Evolutionary conservation across 2,329 filamentous ascomycete species (phyloP), one percentile per base, ranked within the genome.

Genomic region (Nemania sp.): DNA sequence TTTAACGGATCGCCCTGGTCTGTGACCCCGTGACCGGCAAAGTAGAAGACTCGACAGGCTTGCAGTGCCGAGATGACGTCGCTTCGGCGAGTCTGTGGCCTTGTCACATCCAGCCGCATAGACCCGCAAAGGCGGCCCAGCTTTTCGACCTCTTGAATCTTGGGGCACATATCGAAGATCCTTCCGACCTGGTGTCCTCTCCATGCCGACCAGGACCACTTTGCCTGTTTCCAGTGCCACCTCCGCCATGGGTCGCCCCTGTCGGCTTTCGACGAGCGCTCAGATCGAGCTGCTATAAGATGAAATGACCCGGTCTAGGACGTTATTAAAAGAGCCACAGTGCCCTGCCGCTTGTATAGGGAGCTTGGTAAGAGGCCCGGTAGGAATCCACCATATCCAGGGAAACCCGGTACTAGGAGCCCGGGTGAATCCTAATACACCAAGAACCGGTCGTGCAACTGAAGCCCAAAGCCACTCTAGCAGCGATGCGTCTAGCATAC

Each of bases 21-120:
- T 0, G 66, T 58, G 1, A 22, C 2, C 0, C 70, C 73, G 48
- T 75, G 74, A 6, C 75, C 70, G 1, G 75, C 73, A 46, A 77
- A 77, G 54, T 77, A 40, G n/a, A 54, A 54, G 4, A 76, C 68
- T 9, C 63, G 57, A 58, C 68, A 71, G 0, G 23, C 40, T 3
- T 22, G 39, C 3, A 75, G 49, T 2, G 52, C 33, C 0, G 15
- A 8, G 1, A 72, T 2, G 1, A 73, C 52, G 2, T 70, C 63
- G 7, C 54, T 37, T 24, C 61, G 65, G 31, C 15, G 24, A 6
- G 5, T 30, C 5, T 12, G 6, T 9, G 39, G 23, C 14, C 1
- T 36, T 15, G 42, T 43, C 12, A 30, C 31, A 9, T 37, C 3
- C 17, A 42, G 12, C 14, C 28, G 28, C 2, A 49, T 11, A 3